Evolutionary conservation across 2,329 filamentous ascomycete genomes (phyloP), one percentile per base, ranked within the genome.

Genomic region (Talaromyces albobiverticillius): DNA sequence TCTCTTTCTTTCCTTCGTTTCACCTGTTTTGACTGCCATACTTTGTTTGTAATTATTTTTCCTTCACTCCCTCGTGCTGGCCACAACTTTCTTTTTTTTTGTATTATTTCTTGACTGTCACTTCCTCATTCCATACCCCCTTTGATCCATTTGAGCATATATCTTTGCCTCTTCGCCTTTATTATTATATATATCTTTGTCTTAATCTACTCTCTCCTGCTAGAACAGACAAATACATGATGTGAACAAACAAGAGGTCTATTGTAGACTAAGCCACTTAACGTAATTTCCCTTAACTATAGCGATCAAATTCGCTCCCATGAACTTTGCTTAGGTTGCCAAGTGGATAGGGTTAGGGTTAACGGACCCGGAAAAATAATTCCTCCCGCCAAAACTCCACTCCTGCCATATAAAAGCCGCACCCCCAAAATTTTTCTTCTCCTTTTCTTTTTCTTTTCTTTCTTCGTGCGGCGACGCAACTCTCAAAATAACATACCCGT

Each of bases 391-490:
- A 61, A n/a, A n/a, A n/a, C 60, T 59, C 55, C 58, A 65, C 38
- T 29, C 23, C 3, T n/a, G 26, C 31, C 29, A 11, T 38, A 54
- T 53, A 51, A 57, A 57, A 51, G n/a, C 1, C 3, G 2, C n/a
- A 7, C 2, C 22, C 26, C 3, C 43, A 31, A 42, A 53, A 41
- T 32, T 20, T n/a, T 26, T 60, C 59, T 50, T 13, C 14, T 20
- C 22, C 55, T 61, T 72, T 68, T 72, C 71, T 76, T 75, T 74
- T 66, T 72, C 68, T 75, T 83, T 82, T 79, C 76, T 76, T 80
- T 82, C 84, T 81, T 89, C 79, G 86, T 91, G 88, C 87, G 87
- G 88, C 87, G 85, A 84, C 84, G 86, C 83, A 80, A 86, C 82
- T 76, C 75, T 82, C 82, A 82, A 51, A 46, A 26, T 50, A 53